phyloP scores from a whole-genome alignment of 176 grass and related monocot species.

The Elymus sibiricus region DNA sequence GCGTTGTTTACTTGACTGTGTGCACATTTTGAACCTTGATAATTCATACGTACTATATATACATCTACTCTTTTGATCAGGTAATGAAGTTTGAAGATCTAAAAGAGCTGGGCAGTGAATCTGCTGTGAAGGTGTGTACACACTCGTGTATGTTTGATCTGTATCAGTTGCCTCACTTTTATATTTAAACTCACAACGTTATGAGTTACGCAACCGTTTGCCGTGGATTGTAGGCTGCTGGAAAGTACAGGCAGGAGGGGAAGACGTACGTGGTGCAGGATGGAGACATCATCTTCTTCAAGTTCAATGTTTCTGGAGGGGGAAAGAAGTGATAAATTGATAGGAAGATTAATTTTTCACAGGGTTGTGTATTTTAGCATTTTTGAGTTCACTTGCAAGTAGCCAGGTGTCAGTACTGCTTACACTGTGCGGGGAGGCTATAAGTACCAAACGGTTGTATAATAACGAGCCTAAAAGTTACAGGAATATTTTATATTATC shows the following conservation, averaged over 20 bases:
- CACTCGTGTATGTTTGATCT: not conserved
- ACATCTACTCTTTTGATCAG: constrained; percentile 36
- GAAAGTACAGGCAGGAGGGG: constrained; percentile 94
- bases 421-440: constrained; percentile 1
- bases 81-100: constrained; percentile 99
- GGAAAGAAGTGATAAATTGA: constrained; percentile 85
- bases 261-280: constrained; percentile 99
- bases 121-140: constrained; percentile 75
- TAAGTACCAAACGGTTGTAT: too few relatives aligned
- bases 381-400: constrained; percentile 18
- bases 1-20: not conserved
- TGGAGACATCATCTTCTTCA: constrained; percentile 95
- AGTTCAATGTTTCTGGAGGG: constrained; percentile 95
- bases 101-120: constrained; percentile 82
- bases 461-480: too few relatives aligned
- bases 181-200: not conserved
- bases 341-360: too few relatives aligned
- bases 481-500: too few relatives aligned
- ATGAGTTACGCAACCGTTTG: not conserved
- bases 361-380: constrained; percentile 6
- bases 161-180: not conserved
- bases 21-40: not conserved
- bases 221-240: constrained; percentile 54
- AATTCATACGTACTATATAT: not conserved
- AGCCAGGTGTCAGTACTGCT: not conserved